These are phyloP conservation scores for Samsoniella hepiali DNA, from an alignment of 2,329 filamentous ascomycete genomes.

Conservation along the genomic window DNA sequence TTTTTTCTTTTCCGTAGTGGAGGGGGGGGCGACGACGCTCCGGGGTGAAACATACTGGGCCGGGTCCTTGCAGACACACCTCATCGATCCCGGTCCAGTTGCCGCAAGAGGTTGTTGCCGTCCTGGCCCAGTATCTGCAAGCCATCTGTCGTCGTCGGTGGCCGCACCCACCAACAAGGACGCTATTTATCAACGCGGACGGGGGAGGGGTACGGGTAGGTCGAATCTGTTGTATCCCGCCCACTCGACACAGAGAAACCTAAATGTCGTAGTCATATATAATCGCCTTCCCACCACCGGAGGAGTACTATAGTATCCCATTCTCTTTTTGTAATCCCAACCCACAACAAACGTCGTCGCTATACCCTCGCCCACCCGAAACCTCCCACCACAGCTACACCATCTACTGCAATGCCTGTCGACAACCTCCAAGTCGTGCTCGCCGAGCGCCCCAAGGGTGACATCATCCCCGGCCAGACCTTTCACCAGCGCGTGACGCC, in stretches of 20 bases:
- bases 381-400: background rate
- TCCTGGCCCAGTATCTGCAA: background rate
- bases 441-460: slow-evolving; percentile 57
- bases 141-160: background rate
- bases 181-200: background rate
- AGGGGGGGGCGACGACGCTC: background rate
- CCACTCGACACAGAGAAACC: background rate
- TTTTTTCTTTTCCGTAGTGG: background rate
- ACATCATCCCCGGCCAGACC: slow-evolving; percentile 63
- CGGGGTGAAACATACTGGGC: background rate
- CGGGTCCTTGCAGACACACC: background rate
- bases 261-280: background rate
- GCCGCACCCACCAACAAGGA: background rate
- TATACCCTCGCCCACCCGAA: background rate
- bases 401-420: slow-evolving; percentile 35
- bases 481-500: slow-evolving; percentile 53
- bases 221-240: background rate
- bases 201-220: background rate
- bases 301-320: too few species aligned
- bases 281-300: background rate
- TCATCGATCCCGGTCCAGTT: slow-evolving; percentile 2
- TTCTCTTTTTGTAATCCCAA: background rate
- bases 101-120: background rate
- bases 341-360: background rate
- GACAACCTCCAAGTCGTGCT: slow-evolving; percentile 55